Evolutionary conservation across 2,329 filamentous ascomycete species (phyloP).

Genomic region (Atkinsonella hypoxylon): DNA sequence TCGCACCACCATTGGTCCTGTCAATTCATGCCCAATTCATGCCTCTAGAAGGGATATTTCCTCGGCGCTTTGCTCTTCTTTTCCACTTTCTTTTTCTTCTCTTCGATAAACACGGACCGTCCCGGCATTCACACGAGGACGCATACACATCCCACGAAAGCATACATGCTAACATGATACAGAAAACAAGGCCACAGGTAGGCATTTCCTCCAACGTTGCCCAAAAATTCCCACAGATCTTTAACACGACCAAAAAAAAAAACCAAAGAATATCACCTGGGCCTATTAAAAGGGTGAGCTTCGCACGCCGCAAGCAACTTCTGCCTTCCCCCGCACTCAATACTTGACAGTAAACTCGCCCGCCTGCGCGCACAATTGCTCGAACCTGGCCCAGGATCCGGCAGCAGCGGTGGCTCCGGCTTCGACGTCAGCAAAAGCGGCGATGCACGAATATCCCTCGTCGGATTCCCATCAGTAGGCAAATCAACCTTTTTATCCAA

Average conservation of each 20-base stretch:
- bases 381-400: constrained; percentile 72
- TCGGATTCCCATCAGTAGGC: constrained; percentile 97
- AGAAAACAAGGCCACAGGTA: constrained; percentile 99
- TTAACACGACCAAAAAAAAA: constrained; percentile 12
- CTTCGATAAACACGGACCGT: too few relatives aligned
- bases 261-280: constrained; percentile 96
- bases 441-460: constrained; percentile 90
- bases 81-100: too few relatives aligned
- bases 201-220: constrained; percentile 16
- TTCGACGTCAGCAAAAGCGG: constrained; percentile 95
- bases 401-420: constrained; percentile 66
- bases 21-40: neutral
- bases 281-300: constrained; percentile 83
- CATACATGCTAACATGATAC: constrained; percentile 17
- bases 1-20: neutral
- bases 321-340: constrained; percentile 48
- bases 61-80: too few relatives aligned
- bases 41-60: too few relatives aligned
- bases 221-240: neutral
- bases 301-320: neutral
- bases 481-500: constrained; percentile 99
- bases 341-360: constrained; percentile 67
- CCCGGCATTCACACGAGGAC: too few relatives aligned
- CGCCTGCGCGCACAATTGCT: constrained; percentile 88
- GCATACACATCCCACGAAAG: too few relatives aligned